These are phyloP conservation scores for Morella rubra DNA, from an alignment of 306 rosid genomes.

Conservation along the genomic window DNA sequence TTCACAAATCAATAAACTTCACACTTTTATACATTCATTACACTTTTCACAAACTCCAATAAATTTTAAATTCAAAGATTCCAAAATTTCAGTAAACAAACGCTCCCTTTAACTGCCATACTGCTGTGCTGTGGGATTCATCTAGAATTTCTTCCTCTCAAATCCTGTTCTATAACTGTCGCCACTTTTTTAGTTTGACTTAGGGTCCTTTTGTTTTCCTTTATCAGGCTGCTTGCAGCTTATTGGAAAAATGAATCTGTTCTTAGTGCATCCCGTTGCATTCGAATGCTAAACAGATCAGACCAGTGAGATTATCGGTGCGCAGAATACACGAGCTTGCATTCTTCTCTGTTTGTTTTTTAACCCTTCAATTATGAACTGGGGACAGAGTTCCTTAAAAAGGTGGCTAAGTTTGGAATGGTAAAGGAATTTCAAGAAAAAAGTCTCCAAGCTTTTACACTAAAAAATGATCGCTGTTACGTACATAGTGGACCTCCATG, in stretches of 20 bases:
- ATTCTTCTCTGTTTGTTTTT: background rate
- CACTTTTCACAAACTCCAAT: too few relatives aligned
- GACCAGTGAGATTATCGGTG: background rate
- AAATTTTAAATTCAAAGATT: too few relatives aligned
- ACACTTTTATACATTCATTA: too few relatives aligned
- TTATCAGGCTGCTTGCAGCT: too few relatives aligned
- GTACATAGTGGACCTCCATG: constrained; percentile 1
- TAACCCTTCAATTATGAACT: background rate
- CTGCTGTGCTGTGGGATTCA: too few relatives aligned
- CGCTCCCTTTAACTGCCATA: too few relatives aligned
- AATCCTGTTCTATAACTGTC: too few relatives aligned
- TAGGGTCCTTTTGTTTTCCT: too few relatives aligned
- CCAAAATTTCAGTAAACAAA: too few relatives aligned
- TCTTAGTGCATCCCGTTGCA: background rate
- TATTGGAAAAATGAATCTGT: background rate
- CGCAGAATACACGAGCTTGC: background rate
- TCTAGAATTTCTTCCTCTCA: too few relatives aligned
- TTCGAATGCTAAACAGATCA: background rate
- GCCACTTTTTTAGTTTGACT: background rate
- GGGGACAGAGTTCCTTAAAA: background rate
- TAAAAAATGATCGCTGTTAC: background rate
- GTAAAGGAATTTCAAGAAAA: background rate
- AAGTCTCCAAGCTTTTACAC: background rate
- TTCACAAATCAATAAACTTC: too few relatives aligned
- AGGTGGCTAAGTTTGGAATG: background rate